A percentile compares a stretch with the other conserved stretches of the same genome.
Conservation (phyloP, 2,329 filamentous ascomycete genomes). For the Rhynchosporium graminicola region DNA sequence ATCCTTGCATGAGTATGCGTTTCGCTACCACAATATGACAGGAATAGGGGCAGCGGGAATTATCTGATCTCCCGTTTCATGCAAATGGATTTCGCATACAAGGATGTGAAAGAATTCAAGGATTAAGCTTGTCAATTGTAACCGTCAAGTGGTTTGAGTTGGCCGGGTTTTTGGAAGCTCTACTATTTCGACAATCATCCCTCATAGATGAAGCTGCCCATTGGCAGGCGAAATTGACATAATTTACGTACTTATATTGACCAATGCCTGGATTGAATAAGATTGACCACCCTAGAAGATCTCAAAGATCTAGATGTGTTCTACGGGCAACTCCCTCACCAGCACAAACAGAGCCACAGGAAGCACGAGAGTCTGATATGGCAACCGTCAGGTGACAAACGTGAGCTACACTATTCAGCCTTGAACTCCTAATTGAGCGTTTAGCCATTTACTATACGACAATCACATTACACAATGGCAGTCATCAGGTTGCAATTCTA, state of each 20-base stretch:
- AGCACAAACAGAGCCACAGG: no score
- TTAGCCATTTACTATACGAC: no score
- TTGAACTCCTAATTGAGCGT: no score
- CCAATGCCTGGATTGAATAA: not conserved
- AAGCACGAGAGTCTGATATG: no score
- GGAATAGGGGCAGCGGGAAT: constrained; percentile 14
- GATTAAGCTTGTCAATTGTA: constrained; percentile 12
- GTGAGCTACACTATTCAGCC: no score
- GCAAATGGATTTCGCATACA: constrained; percentile 16
- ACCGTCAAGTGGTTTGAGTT: not conserved
- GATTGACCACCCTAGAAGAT: no score
- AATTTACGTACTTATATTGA: no score
- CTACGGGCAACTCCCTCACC: no score
- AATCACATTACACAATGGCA: no score
- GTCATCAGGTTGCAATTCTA: no score
- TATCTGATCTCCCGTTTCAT: constrained; percentile 33
- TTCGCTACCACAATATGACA: constrained; percentile 17
- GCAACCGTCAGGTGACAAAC: no score
- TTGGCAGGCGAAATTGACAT: not conserved
- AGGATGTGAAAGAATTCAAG: constrained; percentile 24
- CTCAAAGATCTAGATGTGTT: no score
- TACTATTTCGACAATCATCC: constrained; percentile 15
- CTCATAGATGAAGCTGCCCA: constrained; percentile 20
- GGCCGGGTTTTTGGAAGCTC: constrained; percentile 15
- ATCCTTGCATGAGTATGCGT: constrained; percentile 27